A percentile compares a stretch with the other conserved stretches of the same genome.
These are phyloP conservation scores for Xylariales sp. DNA, from an alignment of 2,329 filamentous ascomycete species.

Conservation along the genomic window DNA sequence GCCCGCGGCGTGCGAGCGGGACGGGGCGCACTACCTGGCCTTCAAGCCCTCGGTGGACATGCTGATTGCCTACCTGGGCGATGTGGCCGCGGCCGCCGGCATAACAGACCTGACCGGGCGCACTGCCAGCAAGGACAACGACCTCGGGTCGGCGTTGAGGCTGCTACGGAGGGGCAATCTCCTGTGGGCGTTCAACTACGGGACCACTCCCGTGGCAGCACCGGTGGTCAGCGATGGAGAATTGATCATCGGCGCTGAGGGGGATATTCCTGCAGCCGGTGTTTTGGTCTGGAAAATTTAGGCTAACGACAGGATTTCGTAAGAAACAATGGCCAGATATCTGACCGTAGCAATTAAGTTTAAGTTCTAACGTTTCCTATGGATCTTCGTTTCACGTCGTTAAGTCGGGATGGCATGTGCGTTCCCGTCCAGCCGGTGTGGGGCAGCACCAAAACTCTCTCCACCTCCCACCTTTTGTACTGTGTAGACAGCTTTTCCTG, in stretches of 20 bases:
- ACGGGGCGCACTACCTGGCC: slow-evolving; percentile 14
- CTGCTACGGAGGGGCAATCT: slow-evolving; percentile 12
- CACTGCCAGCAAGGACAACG: slow-evolving; percentile 9
- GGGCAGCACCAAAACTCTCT: too few relatives aligned
- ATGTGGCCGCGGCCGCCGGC: slow-evolving; percentile 11
- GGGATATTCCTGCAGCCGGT: slow-evolving; percentile 12
- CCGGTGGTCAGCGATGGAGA: slow-evolving; percentile 7
- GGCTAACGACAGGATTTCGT: too few relatives aligned
- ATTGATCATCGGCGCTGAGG: slow-evolving; percentile 10
- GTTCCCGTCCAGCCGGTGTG: too few relatives aligned
- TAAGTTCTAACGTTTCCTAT: too few relatives aligned
- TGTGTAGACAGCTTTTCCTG: too few relatives aligned
- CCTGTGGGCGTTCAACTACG: slow-evolving; percentile 18
- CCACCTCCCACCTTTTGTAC: too few relatives aligned
- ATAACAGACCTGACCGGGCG: slow-evolving; percentile 12
- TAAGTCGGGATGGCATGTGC: too few relatives aligned
- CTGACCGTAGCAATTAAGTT: too few relatives aligned
- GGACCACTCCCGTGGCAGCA: slow-evolving; percentile 10
- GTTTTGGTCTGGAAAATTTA: slow-evolving; percentile 15
- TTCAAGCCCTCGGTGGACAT: slow-evolving; percentile 17
- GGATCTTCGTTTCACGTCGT: too few relatives aligned
- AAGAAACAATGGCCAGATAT: too few relatives aligned
- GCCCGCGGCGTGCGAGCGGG: slow-evolving; percentile 12
- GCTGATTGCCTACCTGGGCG: slow-evolving; percentile 14
- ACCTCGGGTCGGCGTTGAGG: slow-evolving; percentile 13